phyloP scores from a whole-genome alignment of 2,329 filamentous ascomycete species.

The Tolypocladium guangdongense region DNA sequence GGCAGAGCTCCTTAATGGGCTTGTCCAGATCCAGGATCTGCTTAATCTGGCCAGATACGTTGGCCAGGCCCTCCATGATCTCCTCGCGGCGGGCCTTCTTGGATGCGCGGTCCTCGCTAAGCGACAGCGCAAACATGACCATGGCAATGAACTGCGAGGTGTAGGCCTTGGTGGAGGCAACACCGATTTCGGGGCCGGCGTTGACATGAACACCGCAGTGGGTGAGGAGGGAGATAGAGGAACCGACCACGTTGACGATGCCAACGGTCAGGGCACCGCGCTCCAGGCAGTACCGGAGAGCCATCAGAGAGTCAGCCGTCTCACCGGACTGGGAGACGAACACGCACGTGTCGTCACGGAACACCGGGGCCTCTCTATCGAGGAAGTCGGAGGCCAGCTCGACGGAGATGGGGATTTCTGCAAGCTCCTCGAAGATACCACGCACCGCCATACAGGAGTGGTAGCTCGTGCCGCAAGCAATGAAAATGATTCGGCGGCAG shows the following conservation, averaged over 20 bases:
- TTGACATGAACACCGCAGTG: constrained; percentile 99
- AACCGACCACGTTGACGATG: constrained; percentile 97
- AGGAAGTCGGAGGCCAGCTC: constrained; percentile 98
- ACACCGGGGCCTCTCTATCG: constrained; percentile 90
- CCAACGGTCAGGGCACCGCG: constrained; percentile 93
- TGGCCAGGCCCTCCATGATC: constrained; percentile 87
- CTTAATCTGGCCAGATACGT: constrained; percentile 85
- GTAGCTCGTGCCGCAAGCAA: constrained; percentile 95
- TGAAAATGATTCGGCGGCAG: constrained; percentile 96
- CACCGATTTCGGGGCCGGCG: constrained; percentile 95
- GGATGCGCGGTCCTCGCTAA: constrained; percentile 92
- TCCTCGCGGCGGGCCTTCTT: constrained; percentile 87
- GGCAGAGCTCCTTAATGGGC: constrained; percentile 87
- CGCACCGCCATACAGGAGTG: constrained; percentile 99
- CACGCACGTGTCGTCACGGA: constrained; percentile 98
- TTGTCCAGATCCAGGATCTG: constrained; percentile 84
- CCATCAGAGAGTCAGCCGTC: constrained; percentile 95
- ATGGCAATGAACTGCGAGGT: constrained; percentile 99
- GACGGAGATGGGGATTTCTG: constrained; percentile 94
- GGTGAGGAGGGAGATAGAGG: constrained; percentile 95
- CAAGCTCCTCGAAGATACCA: constrained; percentile 93
- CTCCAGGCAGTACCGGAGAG: constrained; percentile 94
- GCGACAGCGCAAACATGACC: constrained; percentile 97
- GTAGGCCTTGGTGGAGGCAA: constrained; percentile 98
- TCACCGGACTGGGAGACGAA: constrained; percentile 99